Percentiles rank a stretch among this genome's conserved stretches.
phyloP scores from a whole-genome alignment of 768 basidiomycete species.

The Russula griseocarnosa region DNA sequence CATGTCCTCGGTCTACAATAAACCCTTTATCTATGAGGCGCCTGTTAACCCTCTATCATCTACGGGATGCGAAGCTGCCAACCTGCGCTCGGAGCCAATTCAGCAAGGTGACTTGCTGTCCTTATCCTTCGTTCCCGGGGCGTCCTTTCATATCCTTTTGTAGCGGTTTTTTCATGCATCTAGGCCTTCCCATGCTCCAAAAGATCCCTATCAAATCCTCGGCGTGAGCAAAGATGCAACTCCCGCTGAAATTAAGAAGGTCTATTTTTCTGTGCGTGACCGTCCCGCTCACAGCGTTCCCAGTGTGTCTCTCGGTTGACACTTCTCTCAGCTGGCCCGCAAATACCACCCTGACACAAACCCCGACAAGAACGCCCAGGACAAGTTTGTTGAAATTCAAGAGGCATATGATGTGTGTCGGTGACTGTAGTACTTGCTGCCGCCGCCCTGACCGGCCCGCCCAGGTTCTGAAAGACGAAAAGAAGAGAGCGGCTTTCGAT shows the following conservation, averaged over 20 bases:
- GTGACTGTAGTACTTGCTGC: slow-evolving; percentile 12
- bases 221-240: slow-evolving; percentile 83
- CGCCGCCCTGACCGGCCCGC: slow-evolving; percentile 14
- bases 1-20: slow-evolving; percentile 43
- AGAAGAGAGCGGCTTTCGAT: slow-evolving; percentile 88
- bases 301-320: slow-evolving; percentile 26
- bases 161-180: slow-evolving; percentile 80
- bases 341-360: slow-evolving; percentile 99
- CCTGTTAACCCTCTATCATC: slow-evolving; percentile 7
- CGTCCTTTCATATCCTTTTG: slow-evolving; percentile 13
- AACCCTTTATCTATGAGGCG: slow-evolving; percentile 12
- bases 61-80: slow-evolving; percentile 9
- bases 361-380: slow-evolving; percentile 83
- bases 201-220: slow-evolving; percentile 88
- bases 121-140: slow-evolving; percentile 10
- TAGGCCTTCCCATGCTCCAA: slow-evolving; percentile 47
- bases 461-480: slow-evolving; percentile 89
- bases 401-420: slow-evolving; percentile 87
- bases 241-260: slow-evolving; percentile 91
- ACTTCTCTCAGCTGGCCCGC: slow-evolving; percentile 76
- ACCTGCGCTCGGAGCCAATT: slow-evolving; percentile 17
- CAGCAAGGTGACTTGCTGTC: slow-evolving; percentile 17
- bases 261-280: slow-evolving; percentile 81
- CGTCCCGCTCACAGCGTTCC: slow-evolving; percentile 5
- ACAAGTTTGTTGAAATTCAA: slow-evolving; percentile 95